Conservation (phyloP, 805 yeast genomes). For the Ogataea pini region DNA sequence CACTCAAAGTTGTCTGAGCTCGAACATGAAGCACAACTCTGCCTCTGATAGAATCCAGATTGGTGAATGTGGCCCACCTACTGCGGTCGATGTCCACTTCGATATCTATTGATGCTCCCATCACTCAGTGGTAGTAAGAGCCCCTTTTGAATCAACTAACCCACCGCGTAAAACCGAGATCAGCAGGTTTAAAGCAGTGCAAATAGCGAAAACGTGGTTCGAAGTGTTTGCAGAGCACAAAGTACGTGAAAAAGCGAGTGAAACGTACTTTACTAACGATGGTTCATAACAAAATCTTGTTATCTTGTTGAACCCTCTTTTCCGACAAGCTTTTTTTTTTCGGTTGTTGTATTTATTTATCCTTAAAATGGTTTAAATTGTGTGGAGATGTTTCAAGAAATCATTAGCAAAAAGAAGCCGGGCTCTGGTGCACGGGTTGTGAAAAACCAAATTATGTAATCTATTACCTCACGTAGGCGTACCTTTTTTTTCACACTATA, state of each 20-base stretch:
- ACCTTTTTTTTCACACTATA: neutral
- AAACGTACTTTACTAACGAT: too few species aligned
- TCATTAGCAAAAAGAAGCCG: neutral
- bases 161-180: neutral
- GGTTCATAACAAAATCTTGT: too few species aligned
- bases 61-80: slow-evolving; percentile 46
- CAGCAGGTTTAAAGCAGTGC: too few species aligned
- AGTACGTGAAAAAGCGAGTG: too few species aligned
- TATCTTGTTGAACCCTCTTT: too few species aligned
- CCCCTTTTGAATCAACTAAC: too few species aligned
- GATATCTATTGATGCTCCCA: slow-evolving; percentile 19
- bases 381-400: neutral
- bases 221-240: too few species aligned
- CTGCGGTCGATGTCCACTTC: slow-evolving; percentile 22
- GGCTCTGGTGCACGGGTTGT: neutral
- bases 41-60: slow-evolving; percentile 46
- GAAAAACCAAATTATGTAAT: neutral
- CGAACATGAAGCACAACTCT: slow-evolving; percentile 40
- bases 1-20: slow-evolving; percentile 44
- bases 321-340: neutral
- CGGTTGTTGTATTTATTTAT: neutral
- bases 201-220: too few species aligned
- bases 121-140: neutral
- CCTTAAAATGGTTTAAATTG: neutral
- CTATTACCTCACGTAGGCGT: neutral